These are phyloP conservation scores for Plectosphaerella cucumerina DNA, from an alignment of 2,329 filamentous ascomycete species.

Conservation along the genomic window DNA sequence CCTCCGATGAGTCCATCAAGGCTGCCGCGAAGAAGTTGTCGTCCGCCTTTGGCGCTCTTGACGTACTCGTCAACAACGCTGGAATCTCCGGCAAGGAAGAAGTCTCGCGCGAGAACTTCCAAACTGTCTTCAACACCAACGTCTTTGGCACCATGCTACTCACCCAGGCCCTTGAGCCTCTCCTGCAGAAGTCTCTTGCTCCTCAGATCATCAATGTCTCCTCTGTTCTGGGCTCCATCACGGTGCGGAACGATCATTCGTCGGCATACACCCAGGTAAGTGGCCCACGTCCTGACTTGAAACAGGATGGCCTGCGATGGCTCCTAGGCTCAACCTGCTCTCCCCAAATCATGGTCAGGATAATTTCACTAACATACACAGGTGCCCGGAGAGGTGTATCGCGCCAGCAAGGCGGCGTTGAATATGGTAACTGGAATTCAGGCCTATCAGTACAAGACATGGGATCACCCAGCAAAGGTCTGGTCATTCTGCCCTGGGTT, in stretches of 20 bases:
- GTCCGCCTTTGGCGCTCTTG: conserved; percentile 42
- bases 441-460: conserved; percentile 18
- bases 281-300: too few relatives aligned
- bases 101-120: conserved; percentile 51
- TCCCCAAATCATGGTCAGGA: too few relatives aligned
- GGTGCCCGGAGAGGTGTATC: conserved; percentile 20
- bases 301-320: too few relatives aligned
- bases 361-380: neutral
- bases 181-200: conserved; percentile 22
- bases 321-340: neutral
- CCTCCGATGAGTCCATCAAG: conserved; percentile 52
- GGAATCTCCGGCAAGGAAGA: conserved; percentile 51
- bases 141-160: conserved; percentile 22
- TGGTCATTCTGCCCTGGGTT: conserved; percentile 28
- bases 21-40: conserved; percentile 47
- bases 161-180: conserved; percentile 23
- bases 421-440: conserved; percentile 29
- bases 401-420: conserved; percentile 30
- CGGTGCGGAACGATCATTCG: conserved; percentile 12
- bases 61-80: conserved; percentile 56
- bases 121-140: conserved; percentile 41
- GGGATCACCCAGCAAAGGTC: conserved; percentile 21
- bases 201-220: conserved; percentile 28
- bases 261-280: neutral
- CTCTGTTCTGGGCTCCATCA: conserved; percentile 25